Conservation (phyloP, 805 yeast species). For the Nakazawaea peltata region DNA sequence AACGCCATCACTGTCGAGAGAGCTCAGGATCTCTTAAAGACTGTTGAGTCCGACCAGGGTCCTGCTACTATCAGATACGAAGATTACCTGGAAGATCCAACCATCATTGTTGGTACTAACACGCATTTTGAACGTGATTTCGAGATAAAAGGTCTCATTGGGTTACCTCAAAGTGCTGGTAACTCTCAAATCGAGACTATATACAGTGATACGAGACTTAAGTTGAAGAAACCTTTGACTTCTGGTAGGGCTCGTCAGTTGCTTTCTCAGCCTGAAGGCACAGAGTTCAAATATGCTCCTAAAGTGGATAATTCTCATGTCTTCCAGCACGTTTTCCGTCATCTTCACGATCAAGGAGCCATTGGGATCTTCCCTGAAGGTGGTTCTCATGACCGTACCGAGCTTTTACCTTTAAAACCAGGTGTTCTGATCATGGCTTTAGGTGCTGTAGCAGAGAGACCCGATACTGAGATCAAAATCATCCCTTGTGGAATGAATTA, state of each 20-base stretch:
- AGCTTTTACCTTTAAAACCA: conserved; percentile 84
- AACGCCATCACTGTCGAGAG: conserved; percentile 87
- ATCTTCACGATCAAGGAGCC: conserved; percentile 56
- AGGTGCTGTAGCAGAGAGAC: conserved; percentile 76
- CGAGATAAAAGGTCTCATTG: conserved; percentile 58
- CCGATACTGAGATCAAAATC: conserved; percentile 66
- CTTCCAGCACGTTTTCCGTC: conserved; percentile 74
- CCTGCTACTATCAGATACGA: conserved; percentile 39
- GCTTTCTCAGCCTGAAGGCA: conserved; percentile 42
- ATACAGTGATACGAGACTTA: conserved; percentile 60
- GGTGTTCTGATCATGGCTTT: conserved; percentile 98
- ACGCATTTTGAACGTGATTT: conserved; percentile 64
- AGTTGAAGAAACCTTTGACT: conserved; percentile 62
- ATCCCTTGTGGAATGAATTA: conserved; percentile 97
- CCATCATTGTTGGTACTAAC: conserved; percentile 54
- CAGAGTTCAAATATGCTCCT: conserved; percentile 60
- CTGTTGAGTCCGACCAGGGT: too few species aligned
- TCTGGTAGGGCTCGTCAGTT: conserved; percentile 36
- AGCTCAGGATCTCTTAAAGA: conserved; percentile 72
- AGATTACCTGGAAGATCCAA: conserved; percentile 38
- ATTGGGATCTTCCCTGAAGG: conserved; percentile 98
- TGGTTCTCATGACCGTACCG: conserved; percentile 96
- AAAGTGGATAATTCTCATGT: conserved; percentile 78
- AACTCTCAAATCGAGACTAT: conserved; percentile 64
- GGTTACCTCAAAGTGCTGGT: conserved; percentile 72